Evolutionary conservation across 2,329 filamentous ascomycete genomes (phyloP), one percentile per base, ranked within the genome.

Genomic region (Beauveria varroae): DNA sequence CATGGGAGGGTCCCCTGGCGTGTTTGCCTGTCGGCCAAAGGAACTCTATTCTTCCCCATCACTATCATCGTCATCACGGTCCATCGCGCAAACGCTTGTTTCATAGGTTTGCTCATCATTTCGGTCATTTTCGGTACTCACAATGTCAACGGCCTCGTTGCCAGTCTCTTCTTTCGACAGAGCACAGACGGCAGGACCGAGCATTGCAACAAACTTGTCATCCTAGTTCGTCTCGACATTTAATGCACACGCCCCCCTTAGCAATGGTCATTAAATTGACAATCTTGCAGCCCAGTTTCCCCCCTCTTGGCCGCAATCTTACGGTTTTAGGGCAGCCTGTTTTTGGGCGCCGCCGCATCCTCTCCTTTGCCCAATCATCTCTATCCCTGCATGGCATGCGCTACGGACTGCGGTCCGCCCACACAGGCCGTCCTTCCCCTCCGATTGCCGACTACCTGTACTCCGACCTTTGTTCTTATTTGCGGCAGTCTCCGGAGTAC

Each of bases 221-320:
- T 47, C 53, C 53, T 56, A 26, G 54, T 18, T 46, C 26, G 28
- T 24, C 54, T 37, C 18, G 41, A 46, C 26, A n/a, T 28, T 47
- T 34, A 57, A 20, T 57, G 24, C 28, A 18, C 3, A 26, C 55
- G 16, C 55, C 34, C 28, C 44, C 30, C 16, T 40, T 43, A 30
- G 20, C 30, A 14, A 16, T n/a, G 18, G 14, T 10, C 44, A 59
- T 52, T 22, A 20, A 51, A 43, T 34, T 58, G 46, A 58, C 30
- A 30, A 9, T 50, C 30, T 34, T 41, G 10, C 47, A 40, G 56
- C 44, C n/a, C 22, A 34, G 9, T 50, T 12, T 34, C 18, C 10
- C 16, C 18, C 41, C 28, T 51, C 50, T 46, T 41, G 51, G 51
- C 30, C 51, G 59, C 51, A 61, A 55, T 61, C 43, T 60, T 49